Evolutionary conservation across 352 stramenopile genomes (phyloP), one percentile per base, ranked within the genome.

Genomic region (Hyaloperonospora arabidopsidis): DNA sequence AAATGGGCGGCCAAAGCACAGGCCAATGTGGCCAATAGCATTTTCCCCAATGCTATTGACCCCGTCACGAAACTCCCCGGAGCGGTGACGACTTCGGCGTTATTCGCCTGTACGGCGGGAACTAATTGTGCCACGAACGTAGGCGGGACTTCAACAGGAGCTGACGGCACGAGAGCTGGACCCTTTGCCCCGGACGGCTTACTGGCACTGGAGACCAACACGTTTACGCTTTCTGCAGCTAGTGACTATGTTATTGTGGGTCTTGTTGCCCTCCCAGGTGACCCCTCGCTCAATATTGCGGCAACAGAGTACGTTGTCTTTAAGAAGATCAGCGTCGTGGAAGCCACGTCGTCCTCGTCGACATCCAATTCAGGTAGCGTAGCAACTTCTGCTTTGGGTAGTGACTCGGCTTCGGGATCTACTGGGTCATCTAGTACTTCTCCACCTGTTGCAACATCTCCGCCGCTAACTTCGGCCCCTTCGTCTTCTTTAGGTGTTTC

Each of bases 161-260:
- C 59, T 0, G 68, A 68, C 29, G 58, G 61, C 29, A 69, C 60
- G 5, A 67, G 41, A 25, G 67, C 21, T 0, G 80, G 80, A 28
- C 50, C 54, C 0, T 91, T 86, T 41, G 61, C 67, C 45, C 43
- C 62, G 10, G 65, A 66, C 8, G 75, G 77, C 6, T 58, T 51
- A 12, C 86, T 84, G 50, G 40, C 68, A 6, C 57, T 91, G 12
- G 70, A 62, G 44, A 65, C 68, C 40, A 73, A 67, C 49, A 63
- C 63, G 36, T 83, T 89, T 23, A 80, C 39, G 3, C 68, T 91
- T 32, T 17, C 64, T 5, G 71, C 80, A 4, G 45, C 63, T 0
- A 78, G 74, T 40, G 69, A 86, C 22, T 91, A 77, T 59, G 69
- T 88, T 35, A 57, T 91, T 38, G 70, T 86, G 34, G 80, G 74